These are phyloP conservation scores for Cladosporium halotolerans DNA, from an alignment of 2,329 filamentous ascomycete genomes.

Conservation along the genomic window DNA sequence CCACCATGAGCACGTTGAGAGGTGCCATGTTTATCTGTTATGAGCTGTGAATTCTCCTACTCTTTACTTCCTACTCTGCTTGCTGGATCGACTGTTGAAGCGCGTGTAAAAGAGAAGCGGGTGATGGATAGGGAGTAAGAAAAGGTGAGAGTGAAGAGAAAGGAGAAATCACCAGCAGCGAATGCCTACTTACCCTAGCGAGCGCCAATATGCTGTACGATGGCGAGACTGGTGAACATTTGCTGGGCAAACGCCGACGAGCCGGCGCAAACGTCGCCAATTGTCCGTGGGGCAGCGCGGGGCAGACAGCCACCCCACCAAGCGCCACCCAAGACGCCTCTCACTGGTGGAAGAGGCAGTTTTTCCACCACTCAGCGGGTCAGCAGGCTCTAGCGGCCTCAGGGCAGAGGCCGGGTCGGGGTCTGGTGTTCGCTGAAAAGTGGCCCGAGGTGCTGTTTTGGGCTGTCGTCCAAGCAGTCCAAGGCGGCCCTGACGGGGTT, in stretches of 20 bases:
- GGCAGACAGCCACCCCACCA: constrained; percentile 5
- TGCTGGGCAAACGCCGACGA: constrained; percentile 15
- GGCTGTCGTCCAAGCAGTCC: background rate
- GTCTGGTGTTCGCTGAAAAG: constrained; percentile 9
- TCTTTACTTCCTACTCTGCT: background rate
- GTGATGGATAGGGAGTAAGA: background rate
- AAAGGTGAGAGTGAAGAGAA: background rate
- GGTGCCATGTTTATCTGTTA: constrained; percentile 37
- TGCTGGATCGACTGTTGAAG: too few species aligned
- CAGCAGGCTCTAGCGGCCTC: background rate
- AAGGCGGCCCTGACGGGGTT: constrained; percentile 5
- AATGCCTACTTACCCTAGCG: constrained; percentile 3
- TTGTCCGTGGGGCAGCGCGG: constrained; percentile 1
- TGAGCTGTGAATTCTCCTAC: constrained; percentile 3
- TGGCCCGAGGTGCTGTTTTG: constrained; percentile 2
- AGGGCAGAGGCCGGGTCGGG: constrained; percentile 8
- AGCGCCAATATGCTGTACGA: constrained; percentile 1
- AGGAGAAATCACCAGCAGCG: constrained; percentile 4
- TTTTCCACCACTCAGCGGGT: constrained; percentile 12
- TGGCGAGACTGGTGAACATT: constrained; percentile 2
- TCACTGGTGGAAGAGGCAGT: constrained; percentile 14
- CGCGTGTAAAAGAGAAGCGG: background rate
- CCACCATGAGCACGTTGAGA: constrained; percentile 53
- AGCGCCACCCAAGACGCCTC: background rate
- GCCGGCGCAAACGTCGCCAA: constrained; percentile 11